Evolutionary conservation across 163 green algal species (phyloP), one percentile per base, ranked within the genome.

Genomic region (Volvox carteri): DNA sequence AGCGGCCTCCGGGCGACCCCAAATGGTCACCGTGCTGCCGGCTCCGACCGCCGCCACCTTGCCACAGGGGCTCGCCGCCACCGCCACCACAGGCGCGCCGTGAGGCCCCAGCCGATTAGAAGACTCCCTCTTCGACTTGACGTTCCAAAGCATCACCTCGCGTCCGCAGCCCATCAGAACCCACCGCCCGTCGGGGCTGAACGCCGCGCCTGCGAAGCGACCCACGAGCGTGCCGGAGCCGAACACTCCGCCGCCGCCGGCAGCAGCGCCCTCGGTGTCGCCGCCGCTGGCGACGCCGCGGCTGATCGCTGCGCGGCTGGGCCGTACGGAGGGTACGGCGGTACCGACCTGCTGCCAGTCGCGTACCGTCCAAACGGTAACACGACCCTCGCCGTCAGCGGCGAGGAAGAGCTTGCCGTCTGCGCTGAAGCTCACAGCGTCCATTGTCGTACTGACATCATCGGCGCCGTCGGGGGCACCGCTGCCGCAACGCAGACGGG

Each of bases 61-160:
- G 11, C 50, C 68, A 37, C 37, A 54, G 48, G 68, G 37, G 50
- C 68, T 88, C 23, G 28, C 50, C 12, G 50, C 83, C 12, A 88
- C 25, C 8, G 68, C 83, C 6, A n/a, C 19, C 68, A 88, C 83
- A 11, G 65, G 37, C 4, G 35, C n/a, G 1, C 39, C 25, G 62
- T 62, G 67, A 0, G 83, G 83, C 12, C 83, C 83, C 68, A 88
- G 28, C 28, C 68, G 83, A 21, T 50, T 37, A 11, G 35, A 30
- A 30, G 68, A 35, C 68, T 88, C 83, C 1, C 48, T 18, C 35
- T 46, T 37, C 6, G 37, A 44, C 28, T 46, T 44, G 21, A 58
- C 12, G 83, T 28, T 88, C 68, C 70, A 88, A 37, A 81, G 52
- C 18, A 62, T 21, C 83, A 88, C 83, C 67, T 88, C 83, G 19